Evolutionary conservation across 106 monocot species (phyloP).

Genomic region (Acorus gramineus): DNA sequence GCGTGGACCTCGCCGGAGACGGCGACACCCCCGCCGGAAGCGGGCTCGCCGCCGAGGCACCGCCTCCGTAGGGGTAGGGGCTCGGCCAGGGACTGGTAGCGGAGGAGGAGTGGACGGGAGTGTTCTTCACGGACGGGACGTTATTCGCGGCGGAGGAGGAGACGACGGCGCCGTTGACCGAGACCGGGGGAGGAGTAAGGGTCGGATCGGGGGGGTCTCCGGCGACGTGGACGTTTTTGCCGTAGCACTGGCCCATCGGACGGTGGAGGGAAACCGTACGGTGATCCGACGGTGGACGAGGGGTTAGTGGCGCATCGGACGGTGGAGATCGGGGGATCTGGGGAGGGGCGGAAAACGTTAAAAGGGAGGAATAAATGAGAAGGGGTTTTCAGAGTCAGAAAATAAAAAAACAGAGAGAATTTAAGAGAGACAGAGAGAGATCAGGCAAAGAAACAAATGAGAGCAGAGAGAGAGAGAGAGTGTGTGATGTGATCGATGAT

Average conservation of each 20-base stretch:
- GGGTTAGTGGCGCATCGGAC: too few relatives aligned
- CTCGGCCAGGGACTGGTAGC: constrained; percentile 42
- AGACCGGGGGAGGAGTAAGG: constrained; percentile 1
- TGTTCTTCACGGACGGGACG: background rate
- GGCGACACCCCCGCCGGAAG: constrained; percentile 32
- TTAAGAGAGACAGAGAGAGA: too few relatives aligned
- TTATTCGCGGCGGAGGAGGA: background rate
- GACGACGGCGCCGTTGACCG: background rate
- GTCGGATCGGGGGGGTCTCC: constrained; percentile 13
- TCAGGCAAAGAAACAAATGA: too few relatives aligned
- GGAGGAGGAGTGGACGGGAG: constrained; percentile 18
- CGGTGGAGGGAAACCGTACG: background rate
- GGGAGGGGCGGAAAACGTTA: too few relatives aligned
- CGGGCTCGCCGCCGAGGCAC: constrained; percentile 4
- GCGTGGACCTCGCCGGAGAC: constrained; percentile 56
- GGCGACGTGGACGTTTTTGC: constrained; percentile 33
- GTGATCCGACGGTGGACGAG: background rate
- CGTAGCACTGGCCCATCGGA: constrained; percentile 69
- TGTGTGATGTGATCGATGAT: too few relatives aligned
- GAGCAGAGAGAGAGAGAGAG: too few relatives aligned
- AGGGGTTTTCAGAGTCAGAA: too few relatives aligned
- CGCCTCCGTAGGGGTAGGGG: constrained; percentile 30
- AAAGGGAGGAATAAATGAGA: too few relatives aligned
- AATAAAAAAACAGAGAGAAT: too few relatives aligned
- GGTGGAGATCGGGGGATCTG: too few relatives aligned